Evolutionary conservation across 2,329 filamentous ascomycete genomes (phyloP), one percentile per base, ranked within the genome.

Genomic region (Pezicula carpinea): DNA sequence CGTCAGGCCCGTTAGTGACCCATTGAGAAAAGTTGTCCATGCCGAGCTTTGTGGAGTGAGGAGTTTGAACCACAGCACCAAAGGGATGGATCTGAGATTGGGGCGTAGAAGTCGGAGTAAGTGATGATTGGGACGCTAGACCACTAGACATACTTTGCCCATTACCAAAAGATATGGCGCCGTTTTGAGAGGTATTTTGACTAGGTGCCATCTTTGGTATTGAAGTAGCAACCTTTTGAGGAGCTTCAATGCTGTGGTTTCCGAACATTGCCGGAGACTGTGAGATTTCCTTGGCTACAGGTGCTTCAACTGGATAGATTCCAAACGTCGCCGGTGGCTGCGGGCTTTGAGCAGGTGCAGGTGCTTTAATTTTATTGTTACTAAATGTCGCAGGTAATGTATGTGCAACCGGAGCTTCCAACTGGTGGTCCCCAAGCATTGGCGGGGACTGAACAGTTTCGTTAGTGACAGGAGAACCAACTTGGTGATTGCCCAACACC

Each of bases 1-100:
- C 63, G 26, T 57, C 55, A 17, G 58, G 51, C 2, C 61, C 63
- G 6, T 59, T 43, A 7, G 52, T 39, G 38, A 58, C 35, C 63
- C 63, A 65, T 19, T 60, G 44, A 14, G 58, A 40, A 15, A 63
- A 41, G 5, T 29, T 33, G 26, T 43, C 47, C 17, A 57, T 43
- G 39, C 44, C 42, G 15, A 38, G 26, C 17, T 46, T 21, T 38
- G 34, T 46, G 18, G 48, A 32, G 22, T 39, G 15, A 22, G 31
- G 33, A 21, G 38, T 15, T 5, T 17, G 29, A 23, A 44, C 29
- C 4, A 32, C 19, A 22, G 48, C 36, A n/a, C 23, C 35, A 11
- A 40, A 15, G 4, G 17, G 21, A 22, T 17, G 17, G 15, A n/a
- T 23, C 21, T 21, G 17, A 19, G 22, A 7, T 13, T n/a, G 14